phyloP scores from a whole-genome alignment of 2,329 filamentous ascomycete genomes.

The Lachnellula hyalina region DNA sequence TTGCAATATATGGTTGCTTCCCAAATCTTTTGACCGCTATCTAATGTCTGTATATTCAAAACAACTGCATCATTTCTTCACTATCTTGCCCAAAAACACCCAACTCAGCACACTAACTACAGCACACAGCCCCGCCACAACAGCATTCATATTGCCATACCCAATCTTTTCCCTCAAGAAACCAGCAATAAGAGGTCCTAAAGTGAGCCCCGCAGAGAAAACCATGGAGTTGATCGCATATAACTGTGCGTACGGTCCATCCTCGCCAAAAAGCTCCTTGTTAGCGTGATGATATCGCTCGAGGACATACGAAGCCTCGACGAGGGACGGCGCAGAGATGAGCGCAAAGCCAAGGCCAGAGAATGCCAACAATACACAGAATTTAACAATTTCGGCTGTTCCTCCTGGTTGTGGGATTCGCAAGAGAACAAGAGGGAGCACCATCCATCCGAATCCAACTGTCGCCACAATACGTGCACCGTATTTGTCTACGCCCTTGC shows the following conservation, averaged over 20 bases:
- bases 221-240: slow-evolving; percentile 61
- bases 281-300: slow-evolving; percentile 52
- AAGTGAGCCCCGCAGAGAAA: slow-evolving; percentile 52
- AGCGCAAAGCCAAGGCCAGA: slow-evolving; percentile 48
- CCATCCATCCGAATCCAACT: slow-evolving; percentile 25
- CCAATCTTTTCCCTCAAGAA: slow-evolving; percentile 45
- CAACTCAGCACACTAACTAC: slow-evolving; percentile 17
- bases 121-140: slow-evolving; percentile 21
- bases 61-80: not conserved
- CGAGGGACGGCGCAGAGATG: slow-evolving; percentile 49
- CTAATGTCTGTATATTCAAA: too few species aligned
- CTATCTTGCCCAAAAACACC: slow-evolving; percentile 17
- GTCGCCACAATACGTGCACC: slow-evolving; percentile 33
- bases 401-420: slow-evolving; percentile 38
- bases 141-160: slow-evolving; percentile 49
- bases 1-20: too few species aligned
- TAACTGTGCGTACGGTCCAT: slow-evolving; percentile 58
- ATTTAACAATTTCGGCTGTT: slow-evolving; percentile 39
- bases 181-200: slow-evolving; percentile 55
- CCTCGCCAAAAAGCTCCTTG: slow-evolving; percentile 46
- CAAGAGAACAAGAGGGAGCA: slow-evolving; percentile 32
- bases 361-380: slow-evolving; percentile 40
- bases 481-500: slow-evolving; percentile 35
- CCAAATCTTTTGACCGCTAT: too few species aligned
- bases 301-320: slow-evolving; percentile 51